Percentiles rank a stretch among this genome's conserved stretches.
Conservation (phyloP, 306 rosid species). For the Vigna trinervia region DNA sequence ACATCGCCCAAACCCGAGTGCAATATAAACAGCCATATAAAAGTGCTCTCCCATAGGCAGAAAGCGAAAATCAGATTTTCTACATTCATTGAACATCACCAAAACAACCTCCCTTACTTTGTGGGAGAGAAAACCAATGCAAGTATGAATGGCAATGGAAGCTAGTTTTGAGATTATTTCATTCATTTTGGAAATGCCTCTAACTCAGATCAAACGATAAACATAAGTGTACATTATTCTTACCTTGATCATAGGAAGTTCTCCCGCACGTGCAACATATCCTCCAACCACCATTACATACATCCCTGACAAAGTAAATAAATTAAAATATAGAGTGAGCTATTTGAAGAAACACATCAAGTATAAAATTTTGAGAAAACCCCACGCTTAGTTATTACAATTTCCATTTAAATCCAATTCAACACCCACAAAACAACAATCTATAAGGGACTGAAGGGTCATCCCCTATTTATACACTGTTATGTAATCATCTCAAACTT, state of each 20-base stretch:
- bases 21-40: background rate
- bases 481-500: too few relatives aligned
- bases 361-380: background rate
- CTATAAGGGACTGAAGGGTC: too few relatives aligned
- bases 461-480: too few relatives aligned
- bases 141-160: too few relatives aligned
- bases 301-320: conserved; percentile 61
- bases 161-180: too few relatives aligned
- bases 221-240: background rate
- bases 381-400: background rate
- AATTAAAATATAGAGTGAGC: background rate
- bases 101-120: background rate
- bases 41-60: background rate
- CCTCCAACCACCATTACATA: conserved; percentile 89
- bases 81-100: background rate
- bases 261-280: conserved; percentile 48
- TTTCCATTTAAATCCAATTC: background rate
- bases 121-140: background rate
- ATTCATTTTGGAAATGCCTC: background rate
- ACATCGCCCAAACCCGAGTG: background rate
- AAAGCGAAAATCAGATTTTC: conserved; percentile 10
- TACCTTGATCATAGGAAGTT: conserved; percentile 70
- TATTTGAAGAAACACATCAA: background rate
- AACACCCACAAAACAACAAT: too few relatives aligned
- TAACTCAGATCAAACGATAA: conserved; percentile 1